Conservation (phyloP, 495 filamentous ascomycete species). For the Lophium mytilinum region DNA sequence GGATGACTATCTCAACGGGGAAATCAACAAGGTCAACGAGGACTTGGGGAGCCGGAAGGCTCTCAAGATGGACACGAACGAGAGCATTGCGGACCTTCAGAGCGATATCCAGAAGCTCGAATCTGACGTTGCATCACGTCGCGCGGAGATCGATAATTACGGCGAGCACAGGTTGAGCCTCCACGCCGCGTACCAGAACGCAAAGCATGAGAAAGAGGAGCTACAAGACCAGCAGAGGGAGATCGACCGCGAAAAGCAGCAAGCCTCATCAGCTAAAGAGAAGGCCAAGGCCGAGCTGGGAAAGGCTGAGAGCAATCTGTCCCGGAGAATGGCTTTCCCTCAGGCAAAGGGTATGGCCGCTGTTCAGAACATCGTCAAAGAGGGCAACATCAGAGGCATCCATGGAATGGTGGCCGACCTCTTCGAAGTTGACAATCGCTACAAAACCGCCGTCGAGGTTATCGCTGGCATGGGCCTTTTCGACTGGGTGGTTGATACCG, state of each 20-base stretch:
- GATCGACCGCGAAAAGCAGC: constrained; percentile 79
- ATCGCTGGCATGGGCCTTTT: constrained; percentile 90
- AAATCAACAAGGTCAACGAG: constrained; percentile 72
- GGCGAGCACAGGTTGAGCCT: constrained; percentile 62
- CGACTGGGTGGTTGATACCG: constrained; percentile 93
- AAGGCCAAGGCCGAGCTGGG: constrained; percentile 67
- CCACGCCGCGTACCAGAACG: constrained; percentile 62
- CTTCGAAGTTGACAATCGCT: constrained; percentile 73
- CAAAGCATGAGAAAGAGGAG: constrained; percentile 72
- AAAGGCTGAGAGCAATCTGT: constrained; percentile 65
- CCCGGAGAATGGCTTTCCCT: constrained; percentile 79
- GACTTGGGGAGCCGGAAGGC: constrained; percentile 70
- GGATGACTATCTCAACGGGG: constrained; percentile 70
- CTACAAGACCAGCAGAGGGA: constrained; percentile 83
- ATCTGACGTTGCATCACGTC: constrained; percentile 58
- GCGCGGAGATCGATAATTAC: constrained; percentile 68
- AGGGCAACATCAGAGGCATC: constrained; percentile 72
- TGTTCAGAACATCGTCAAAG: constrained; percentile 68
- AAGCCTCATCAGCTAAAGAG: constrained; percentile 65
- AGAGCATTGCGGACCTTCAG: constrained; percentile 74
- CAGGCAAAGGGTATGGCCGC: constrained; percentile 76
- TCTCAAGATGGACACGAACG: constrained; percentile 70
- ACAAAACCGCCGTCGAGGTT: constrained; percentile 83
- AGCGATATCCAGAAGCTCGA: constrained; percentile 62
- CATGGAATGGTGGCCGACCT: constrained; percentile 91